phyloP scores from a whole-genome alignment of 805 yeast species.

The Naumovozyma baii region DNA sequence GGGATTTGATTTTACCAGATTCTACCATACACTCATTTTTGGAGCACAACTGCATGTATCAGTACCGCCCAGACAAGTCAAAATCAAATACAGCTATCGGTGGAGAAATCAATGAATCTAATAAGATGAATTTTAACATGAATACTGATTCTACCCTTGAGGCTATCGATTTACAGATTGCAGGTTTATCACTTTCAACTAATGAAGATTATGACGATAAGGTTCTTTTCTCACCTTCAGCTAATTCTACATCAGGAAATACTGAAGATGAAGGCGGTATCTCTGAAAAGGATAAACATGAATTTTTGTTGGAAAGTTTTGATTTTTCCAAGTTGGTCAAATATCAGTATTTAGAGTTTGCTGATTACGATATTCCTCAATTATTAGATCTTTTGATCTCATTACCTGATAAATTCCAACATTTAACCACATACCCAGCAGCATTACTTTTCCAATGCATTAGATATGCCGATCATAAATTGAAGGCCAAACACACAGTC shows the following conservation, averaged over 20 bases:
- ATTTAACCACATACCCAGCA: slow-evolving; percentile 47
- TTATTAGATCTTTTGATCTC: slow-evolving; percentile 52
- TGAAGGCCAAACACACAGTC: slow-evolving; percentile 41
- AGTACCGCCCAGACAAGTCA: slow-evolving; percentile 5
- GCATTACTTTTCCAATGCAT: slow-evolving; percentile 59
- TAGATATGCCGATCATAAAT: slow-evolving; percentile 54
- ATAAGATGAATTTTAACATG: background rate
- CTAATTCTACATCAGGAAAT: background rate
- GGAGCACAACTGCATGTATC: slow-evolving; percentile 40
- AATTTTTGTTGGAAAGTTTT: slow-evolving; percentile 25
- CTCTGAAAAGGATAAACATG: background rate
- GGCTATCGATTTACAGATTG: slow-evolving; percentile 34
- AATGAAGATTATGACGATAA: background rate
- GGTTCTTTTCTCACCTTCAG: background rate
- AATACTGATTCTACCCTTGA: slow-evolving; percentile 10
- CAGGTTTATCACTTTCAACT: slow-evolving; percentile 21
- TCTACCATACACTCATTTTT: slow-evolving; percentile 50
- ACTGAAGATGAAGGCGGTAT: background rate
- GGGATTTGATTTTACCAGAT: slow-evolving; percentile 47
- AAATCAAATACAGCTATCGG: background rate
- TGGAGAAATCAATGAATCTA: background rate
- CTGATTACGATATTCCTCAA: slow-evolving; percentile 63
- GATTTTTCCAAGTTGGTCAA: slow-evolving; percentile 47
- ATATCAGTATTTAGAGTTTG: slow-evolving; percentile 52
- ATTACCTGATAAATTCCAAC: slow-evolving; percentile 47